Conservation (phyloP, 139 green algal genomes). For the Dunaliella sp. region DNA sequence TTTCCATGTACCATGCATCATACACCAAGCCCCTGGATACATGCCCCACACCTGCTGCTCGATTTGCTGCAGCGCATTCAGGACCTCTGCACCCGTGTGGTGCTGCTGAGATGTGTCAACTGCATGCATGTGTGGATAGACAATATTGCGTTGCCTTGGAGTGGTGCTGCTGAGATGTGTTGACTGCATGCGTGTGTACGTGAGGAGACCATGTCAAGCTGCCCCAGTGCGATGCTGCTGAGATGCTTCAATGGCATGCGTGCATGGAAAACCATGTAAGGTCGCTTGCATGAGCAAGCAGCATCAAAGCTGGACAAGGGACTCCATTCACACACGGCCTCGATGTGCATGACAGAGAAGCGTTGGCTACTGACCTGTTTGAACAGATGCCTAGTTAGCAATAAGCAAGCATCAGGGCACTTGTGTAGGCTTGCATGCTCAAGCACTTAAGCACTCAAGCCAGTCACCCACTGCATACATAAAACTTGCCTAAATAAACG, state of each 20-base stretch:
- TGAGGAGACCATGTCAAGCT: too few relatives aligned
- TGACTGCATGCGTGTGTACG: not conserved
- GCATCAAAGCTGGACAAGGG: not conserved
- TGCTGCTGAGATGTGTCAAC: slow-evolving; percentile 30
- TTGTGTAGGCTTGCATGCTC: too few relatives aligned
- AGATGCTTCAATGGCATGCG: not conserved
- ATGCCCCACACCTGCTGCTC: slow-evolving; percentile 12
- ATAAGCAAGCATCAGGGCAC: too few relatives aligned
- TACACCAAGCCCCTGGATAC: not conserved
- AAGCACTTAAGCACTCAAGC: too few relatives aligned
- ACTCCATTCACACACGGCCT: not conserved
- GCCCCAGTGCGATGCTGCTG: too few relatives aligned
- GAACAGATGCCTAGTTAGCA: too few relatives aligned
- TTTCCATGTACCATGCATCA: not conserved
- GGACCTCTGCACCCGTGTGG: slow-evolving; percentile 18
- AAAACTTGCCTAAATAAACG: too few relatives aligned
- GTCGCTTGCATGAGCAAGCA: not conserved
- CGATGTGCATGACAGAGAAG: not conserved
- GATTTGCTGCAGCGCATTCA: slow-evolving; percentile 27
- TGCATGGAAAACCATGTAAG: not conserved
- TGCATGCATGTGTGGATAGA: slow-evolving; percentile 5
- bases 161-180: not conserved
- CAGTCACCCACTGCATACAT: too few relatives aligned
- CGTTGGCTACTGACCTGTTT: too few relatives aligned
- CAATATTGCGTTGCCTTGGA: not conserved